Conservation (phyloP, 257 asterid genomes). For the Jacaranda mimosifolia region DNA sequence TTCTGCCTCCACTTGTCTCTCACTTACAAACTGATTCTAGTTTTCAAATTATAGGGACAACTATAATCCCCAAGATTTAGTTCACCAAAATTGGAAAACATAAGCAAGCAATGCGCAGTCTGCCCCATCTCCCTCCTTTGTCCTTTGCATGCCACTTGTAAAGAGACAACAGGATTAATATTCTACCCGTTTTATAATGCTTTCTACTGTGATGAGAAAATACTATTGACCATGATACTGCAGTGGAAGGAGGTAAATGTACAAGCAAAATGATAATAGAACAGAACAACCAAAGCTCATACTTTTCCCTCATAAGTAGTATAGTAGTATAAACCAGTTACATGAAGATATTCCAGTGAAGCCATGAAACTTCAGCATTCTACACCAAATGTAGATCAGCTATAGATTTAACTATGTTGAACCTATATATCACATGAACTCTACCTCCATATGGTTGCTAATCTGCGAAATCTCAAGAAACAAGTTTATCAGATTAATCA, state of each 20-base stretch:
- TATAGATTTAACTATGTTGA: too few relatives aligned
- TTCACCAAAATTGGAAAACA: background rate
- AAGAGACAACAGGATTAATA: too few relatives aligned
- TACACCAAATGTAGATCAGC: too few relatives aligned
- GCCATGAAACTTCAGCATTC: too few relatives aligned
- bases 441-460: too few relatives aligned
- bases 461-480: too few relatives aligned
- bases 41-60: background rate
- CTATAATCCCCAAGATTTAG: background rate
- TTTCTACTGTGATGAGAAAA: background rate
- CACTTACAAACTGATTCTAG: background rate
- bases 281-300: background rate
- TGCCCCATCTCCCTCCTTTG: too few relatives aligned
- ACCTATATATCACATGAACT: too few relatives aligned
- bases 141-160: too few relatives aligned
- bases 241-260: background rate
- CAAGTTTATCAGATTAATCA: background rate
- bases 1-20: background rate
- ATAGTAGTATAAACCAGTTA: too few relatives aligned
- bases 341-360: too few relatives aligned
- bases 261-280: background rate
- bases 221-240: background rate
- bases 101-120: background rate
- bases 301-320: background rate
- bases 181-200: background rate